These are phyloP conservation scores for Penicillium ucsense DNA, from an alignment of 495 filamentous ascomycete species.

Conservation along the genomic window DNA sequence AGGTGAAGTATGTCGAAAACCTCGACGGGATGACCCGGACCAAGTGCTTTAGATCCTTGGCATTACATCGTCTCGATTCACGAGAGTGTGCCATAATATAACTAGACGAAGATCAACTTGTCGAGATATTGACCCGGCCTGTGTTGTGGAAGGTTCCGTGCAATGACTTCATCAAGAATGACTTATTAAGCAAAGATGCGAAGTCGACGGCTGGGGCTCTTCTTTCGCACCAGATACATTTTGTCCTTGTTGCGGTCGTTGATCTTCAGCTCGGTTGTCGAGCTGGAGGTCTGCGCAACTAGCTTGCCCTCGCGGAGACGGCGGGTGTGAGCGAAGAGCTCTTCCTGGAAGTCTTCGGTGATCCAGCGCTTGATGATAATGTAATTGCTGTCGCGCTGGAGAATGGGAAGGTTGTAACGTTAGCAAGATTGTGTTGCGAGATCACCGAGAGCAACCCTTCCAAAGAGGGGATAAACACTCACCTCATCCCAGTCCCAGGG, in stretches of 20 bases:
- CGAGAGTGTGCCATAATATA: too few relatives aligned
- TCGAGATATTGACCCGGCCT: neutral
- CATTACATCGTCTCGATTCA: too few relatives aligned
- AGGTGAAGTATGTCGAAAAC: too few relatives aligned
- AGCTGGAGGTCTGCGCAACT: conserved; percentile 33
- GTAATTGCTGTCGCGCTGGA: conserved; percentile 52
- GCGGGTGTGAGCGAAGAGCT: conserved; percentile 63
- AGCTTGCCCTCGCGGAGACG: conserved; percentile 47
- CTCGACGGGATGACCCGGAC: too few relatives aligned
- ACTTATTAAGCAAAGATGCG: conserved; percentile 24
- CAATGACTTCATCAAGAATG: neutral
- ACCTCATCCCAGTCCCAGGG: conserved; percentile 45
- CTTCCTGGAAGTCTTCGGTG: conserved; percentile 58
- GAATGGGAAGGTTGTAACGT: neutral
- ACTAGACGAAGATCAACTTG: neutral
- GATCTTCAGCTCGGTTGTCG: conserved; percentile 38
- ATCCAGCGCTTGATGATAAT: conserved; percentile 72
- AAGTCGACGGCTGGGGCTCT: conserved; percentile 31
- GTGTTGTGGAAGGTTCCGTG: neutral
- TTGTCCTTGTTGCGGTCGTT: conserved; percentile 45
- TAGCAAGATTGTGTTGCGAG: neutral
- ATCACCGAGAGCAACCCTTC: neutral
- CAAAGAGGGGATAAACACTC: conserved; percentile 8
- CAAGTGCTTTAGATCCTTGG: too few relatives aligned
- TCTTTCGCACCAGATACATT: conserved; percentile 55